These are phyloP conservation scores for Mortierella sp. DNA, from an alignment of 371 early-diverging fungal species.

Conservation along the genomic window DNA sequence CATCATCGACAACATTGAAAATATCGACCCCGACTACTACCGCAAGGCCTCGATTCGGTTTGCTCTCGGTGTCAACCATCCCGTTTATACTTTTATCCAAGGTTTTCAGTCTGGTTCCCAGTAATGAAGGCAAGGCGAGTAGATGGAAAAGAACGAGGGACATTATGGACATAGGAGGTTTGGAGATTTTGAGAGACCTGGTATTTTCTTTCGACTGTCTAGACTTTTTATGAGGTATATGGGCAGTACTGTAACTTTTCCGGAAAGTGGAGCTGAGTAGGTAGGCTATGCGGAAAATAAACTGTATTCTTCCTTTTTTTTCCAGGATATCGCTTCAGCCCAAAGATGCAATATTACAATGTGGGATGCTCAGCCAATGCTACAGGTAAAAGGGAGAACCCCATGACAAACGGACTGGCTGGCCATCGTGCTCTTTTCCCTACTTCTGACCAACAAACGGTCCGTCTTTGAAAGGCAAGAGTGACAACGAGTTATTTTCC, in stretches of 20 bases:
- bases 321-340: not conserved
- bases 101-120: not conserved
- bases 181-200: not conserved
- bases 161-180: not conserved
- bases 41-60: slow-evolving; percentile 63
- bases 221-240: not conserved
- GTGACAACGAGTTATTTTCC: not conserved
- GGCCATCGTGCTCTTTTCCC: not conserved
- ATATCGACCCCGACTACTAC: slow-evolving; percentile 67
- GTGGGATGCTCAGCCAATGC: not conserved
- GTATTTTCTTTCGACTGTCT: slow-evolving; percentile 2
- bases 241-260: not conserved
- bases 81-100: slow-evolving; percentile 55
- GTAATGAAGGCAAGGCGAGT: too few relatives aligned
- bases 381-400: not conserved
- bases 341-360: not conserved
- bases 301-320: slow-evolving; percentile 2
- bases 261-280: not conserved
- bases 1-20: slow-evolving; percentile 77
- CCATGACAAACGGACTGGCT: not conserved
- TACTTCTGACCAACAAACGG: slow-evolving; percentile 6
- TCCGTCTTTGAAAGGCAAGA: not conserved
- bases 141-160: too few relatives aligned
- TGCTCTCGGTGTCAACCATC: slow-evolving; percentile 64
- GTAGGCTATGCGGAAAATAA: slow-evolving; percentile 9